phyloP scores from a whole-genome alignment of 192 early-diverging fungal genomes.

The Endogone sp. region DNA sequence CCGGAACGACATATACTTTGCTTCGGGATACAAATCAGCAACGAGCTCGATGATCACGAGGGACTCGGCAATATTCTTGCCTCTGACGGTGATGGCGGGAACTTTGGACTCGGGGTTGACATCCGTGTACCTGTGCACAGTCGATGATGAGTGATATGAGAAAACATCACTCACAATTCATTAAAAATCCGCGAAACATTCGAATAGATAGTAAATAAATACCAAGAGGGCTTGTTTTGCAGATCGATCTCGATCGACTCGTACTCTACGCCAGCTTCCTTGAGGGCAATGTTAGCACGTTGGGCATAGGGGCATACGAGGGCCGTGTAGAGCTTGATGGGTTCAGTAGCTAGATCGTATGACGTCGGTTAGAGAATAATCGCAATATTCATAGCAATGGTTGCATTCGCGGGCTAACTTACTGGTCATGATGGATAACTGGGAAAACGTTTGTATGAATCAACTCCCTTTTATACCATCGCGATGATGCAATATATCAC shows the following conservation, averaged over 20 bases:
- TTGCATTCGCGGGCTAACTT: background rate
- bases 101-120: slow-evolving; percentile 70
- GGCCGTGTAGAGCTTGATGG: slow-evolving; percentile 50
- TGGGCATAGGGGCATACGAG: slow-evolving; percentile 67
- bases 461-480: no score
- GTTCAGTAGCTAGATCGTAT: slow-evolving; percentile 18
- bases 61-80: slow-evolving; percentile 59
- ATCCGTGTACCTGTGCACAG: slow-evolving; percentile 39
- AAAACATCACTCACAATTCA: background rate
- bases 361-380: no score
- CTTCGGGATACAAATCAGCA: slow-evolving; percentile 55
- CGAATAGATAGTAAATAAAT: slow-evolving; percentile 35
- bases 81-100: slow-evolving; percentile 51
- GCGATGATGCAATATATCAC: no score
- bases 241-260: slow-evolving; percentile 62
- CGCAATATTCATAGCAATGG: no score
- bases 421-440: no score
- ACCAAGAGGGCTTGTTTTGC: slow-evolving; percentile 57
- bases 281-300: slow-evolving; percentile 58
- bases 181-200: slow-evolving; percentile 1
- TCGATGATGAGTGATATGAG: background rate
- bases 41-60: slow-evolving; percentile 65
- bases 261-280: slow-evolving; percentile 46
- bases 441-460: no score
- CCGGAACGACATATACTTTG: slow-evolving; percentile 29